Percentiles rank a stretch among this genome's conserved stretches.
These are phyloP conservation scores for Xylaria sp. DNA, from an alignment of 2,329 filamentous ascomycete species.

Conservation along the genomic window DNA sequence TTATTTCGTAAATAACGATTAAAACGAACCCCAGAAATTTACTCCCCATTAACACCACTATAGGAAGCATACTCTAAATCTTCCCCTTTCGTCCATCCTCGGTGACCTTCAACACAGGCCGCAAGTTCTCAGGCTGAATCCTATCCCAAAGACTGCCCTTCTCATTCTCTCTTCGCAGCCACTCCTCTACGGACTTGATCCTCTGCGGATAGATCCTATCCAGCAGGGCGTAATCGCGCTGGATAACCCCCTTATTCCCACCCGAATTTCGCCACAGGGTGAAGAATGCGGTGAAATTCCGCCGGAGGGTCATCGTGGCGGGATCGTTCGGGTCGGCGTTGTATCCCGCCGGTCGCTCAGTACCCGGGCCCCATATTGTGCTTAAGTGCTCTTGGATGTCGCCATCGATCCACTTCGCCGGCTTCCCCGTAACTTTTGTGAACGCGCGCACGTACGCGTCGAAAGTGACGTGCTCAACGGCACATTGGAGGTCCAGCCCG, in stretches of 20 bases:
- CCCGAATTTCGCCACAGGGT: conserved; percentile 51
- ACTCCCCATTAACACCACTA: neutral
- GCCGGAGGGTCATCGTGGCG: conserved; percentile 45
- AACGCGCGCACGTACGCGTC: conserved; percentile 50
- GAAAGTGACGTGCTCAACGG: conserved; percentile 49
- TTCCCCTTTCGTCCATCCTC: conserved; percentile 33
- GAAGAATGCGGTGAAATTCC: conserved; percentile 60
- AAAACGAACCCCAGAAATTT: neutral
- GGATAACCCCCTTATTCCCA: conserved; percentile 48
- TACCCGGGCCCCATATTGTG: conserved; percentile 22
- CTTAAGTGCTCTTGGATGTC: conserved; percentile 45
- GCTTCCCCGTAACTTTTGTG: conserved; percentile 48
- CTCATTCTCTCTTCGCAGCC: conserved; percentile 49
- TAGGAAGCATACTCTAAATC: conserved; percentile 5
- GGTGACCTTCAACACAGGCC: conserved; percentile 30
- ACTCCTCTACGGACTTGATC: conserved; percentile 56
- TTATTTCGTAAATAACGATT: neutral
- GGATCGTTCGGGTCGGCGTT: conserved; percentile 41
- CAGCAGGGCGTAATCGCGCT: conserved; percentile 54
- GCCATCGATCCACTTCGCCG: conserved; percentile 47
- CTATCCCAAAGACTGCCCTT: conserved; percentile 44
- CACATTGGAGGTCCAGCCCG: conserved; percentile 52
- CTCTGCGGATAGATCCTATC: conserved; percentile 58
- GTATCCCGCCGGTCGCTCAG: conserved; percentile 44
- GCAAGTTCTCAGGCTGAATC: conserved; percentile 32